Conservation (phyloP, 768 basidiomycete species). For the Guyanaporus albipodus region DNA sequence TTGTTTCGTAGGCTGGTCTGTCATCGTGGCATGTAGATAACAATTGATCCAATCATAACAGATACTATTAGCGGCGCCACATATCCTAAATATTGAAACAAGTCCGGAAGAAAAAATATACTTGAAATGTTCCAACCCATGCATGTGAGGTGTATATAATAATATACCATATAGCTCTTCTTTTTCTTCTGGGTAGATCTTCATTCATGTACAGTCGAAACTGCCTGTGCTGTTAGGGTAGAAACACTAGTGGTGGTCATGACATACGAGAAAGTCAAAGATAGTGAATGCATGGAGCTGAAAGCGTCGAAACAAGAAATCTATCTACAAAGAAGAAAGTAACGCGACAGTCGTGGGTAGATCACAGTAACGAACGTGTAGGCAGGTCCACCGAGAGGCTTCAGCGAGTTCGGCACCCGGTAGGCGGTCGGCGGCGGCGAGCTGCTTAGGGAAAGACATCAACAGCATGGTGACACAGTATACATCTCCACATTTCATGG, state of each 20-base stretch:
- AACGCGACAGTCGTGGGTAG: not conserved
- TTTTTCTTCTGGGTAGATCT: not conserved
- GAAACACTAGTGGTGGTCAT: constrained; percentile 1
- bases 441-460: too few species aligned
- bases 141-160: constrained; percentile 3
- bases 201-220: constrained; percentile 9
- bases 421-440: too few species aligned
- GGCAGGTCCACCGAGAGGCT: too few species aligned
- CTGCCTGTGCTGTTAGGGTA: constrained; percentile 1
- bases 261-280: constrained; percentile 7
- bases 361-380: too few species aligned
- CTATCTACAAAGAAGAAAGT: constrained; percentile 9
- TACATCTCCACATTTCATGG: not conserved
- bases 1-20: constrained; percentile 50
- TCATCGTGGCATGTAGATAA: constrained; percentile 21
- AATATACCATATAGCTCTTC: constrained; percentile 9
- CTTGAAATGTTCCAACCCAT: constrained; percentile 1
- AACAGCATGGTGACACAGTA: not conserved
- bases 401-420: too few species aligned
- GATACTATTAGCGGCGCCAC: not conserved
- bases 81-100: constrained; percentile 4
- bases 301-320: constrained; percentile 3
- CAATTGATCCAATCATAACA: too few species aligned
- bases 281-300: constrained; percentile 4
- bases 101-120: not conserved